A percentile compares a stretch with the other conserved stretches of the same genome.
Evolutionary conservation across 345 rosid genomes (phyloP).

Genomic region (Litchi chinensis): DNA sequence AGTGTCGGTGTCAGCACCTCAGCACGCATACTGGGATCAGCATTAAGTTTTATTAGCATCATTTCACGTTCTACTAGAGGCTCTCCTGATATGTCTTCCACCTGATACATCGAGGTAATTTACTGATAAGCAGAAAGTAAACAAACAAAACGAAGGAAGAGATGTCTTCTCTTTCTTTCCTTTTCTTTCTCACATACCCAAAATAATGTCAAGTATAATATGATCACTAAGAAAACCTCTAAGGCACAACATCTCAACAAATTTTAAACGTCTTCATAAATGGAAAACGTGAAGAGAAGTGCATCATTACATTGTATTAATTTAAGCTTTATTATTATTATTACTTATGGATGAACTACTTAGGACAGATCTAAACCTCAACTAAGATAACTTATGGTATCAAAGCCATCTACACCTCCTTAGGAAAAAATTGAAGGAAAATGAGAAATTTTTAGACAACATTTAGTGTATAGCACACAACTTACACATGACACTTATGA

Average conservation of each 20-base stretch:
- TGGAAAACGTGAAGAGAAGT: not conserved
- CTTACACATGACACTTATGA: not conserved
- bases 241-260: not conserved
- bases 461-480: not conserved
- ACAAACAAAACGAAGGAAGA: not conserved
- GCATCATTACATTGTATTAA: not conserved
- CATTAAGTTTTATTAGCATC: slow-evolving; percentile 84
- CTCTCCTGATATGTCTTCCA: slow-evolving; percentile 86
- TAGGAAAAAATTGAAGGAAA: not conserved
- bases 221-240: not conserved
- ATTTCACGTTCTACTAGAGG: slow-evolving; percentile 95
- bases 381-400: not conserved
- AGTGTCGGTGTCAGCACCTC: slow-evolving; percentile 49
- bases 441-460: not conserved
- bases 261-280: not conserved
- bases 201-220: not conserved
- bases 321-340: slow-evolving; percentile 8
- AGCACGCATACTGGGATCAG: slow-evolving; percentile 56
- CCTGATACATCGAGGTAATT: slow-evolving; percentile 42
- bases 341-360: not conserved
- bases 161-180: not conserved
- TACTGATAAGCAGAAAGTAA: not conserved
- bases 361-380: not conserved
- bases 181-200: not conserved
- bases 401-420: not conserved